Percentiles rank a stretch among this genome's conserved stretches.
These are phyloP conservation scores for Lablab purpureus DNA, from an alignment of 306 rosid species.

Conservation along the genomic window DNA sequence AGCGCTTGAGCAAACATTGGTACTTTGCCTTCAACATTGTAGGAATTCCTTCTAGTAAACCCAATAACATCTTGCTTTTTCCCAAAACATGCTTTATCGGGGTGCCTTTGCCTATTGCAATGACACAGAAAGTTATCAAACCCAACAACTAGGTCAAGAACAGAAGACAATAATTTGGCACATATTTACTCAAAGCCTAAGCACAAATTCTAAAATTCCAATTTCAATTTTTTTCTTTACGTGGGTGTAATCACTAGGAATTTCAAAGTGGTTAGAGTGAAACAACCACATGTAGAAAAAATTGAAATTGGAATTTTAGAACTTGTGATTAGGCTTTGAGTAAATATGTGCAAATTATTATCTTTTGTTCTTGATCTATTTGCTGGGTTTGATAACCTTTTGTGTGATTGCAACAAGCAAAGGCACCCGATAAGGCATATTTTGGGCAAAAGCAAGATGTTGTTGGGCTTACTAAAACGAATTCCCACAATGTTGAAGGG, in stretches of 20 bases:
- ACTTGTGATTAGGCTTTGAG: conserved; percentile 25
- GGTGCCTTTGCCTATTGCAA: conserved; percentile 71
- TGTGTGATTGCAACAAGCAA: conserved; percentile 63
- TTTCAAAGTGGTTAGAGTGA: no score
- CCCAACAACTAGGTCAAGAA: conserved; percentile 29
- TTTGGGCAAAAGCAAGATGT: conserved; percentile 92
- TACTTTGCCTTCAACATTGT: conserved; percentile 93
- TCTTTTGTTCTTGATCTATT: conserved; percentile 29
- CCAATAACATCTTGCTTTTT: conserved; percentile 88
- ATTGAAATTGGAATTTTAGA: conserved; percentile 21
- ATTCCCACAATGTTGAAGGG: conserved; percentile 93
- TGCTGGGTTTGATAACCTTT: conserved; percentile 45
- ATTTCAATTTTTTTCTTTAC: conserved; percentile 18
- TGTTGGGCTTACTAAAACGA: conserved; percentile 92
- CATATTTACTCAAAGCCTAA: conserved; percentile 24
- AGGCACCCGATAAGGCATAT: conserved; percentile 70
- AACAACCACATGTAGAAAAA: conserved; percentile 7
- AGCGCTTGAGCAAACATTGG: conserved; percentile 66
- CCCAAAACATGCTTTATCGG: conserved; percentile 85
- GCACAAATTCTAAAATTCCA: conserved; percentile 20
- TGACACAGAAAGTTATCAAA: conserved; percentile 42
- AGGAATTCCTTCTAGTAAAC: conserved; percentile 96
- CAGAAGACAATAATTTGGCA: conserved; percentile 32
- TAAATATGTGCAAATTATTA: conserved; percentile 18
- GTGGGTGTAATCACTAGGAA: conserved; percentile 28